phyloP scores from a whole-genome alignment of 108 stramenopile genomes.

The Stephanodiscus triporus region DNA sequence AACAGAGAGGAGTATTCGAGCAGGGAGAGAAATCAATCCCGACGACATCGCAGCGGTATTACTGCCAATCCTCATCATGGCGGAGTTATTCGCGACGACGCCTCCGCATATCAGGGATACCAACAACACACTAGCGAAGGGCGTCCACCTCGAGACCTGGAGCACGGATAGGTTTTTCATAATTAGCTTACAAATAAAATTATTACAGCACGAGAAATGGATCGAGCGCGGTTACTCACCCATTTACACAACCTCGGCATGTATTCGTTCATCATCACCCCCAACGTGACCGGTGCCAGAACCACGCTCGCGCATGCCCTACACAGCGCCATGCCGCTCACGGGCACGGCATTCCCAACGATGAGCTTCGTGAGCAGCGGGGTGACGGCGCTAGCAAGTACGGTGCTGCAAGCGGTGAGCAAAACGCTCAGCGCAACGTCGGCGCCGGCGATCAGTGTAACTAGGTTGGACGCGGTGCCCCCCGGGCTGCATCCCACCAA shows the following conservation, averaged over 20 bases:
- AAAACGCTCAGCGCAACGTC: slow-evolving; percentile 91
- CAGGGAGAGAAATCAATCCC: slow-evolving; percentile 14
- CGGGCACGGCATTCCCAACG: slow-evolving; percentile 73
- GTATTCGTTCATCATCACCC: slow-evolving; percentile 81
- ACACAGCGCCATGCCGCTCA: slow-evolving; percentile 72
- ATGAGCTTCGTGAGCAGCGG: slow-evolving; percentile 85
- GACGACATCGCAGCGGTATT: slow-evolving; percentile 4
- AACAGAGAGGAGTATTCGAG: slow-evolving; percentile 70
- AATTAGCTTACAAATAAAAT: too few species aligned
- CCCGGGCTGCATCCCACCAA: slow-evolving; percentile 91
- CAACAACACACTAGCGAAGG: slow-evolving; percentile 84
- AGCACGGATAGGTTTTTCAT: background rate
- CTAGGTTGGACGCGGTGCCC: slow-evolving; percentile 95
- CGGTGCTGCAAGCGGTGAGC: slow-evolving; percentile 89
- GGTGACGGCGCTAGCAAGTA: slow-evolving; percentile 84
- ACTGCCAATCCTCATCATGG: slow-evolving; percentile 40
- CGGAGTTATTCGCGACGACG: slow-evolving; percentile 86
- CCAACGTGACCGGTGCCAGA: slow-evolving; percentile 83
- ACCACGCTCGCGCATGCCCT: slow-evolving; percentile 85
- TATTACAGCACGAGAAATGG: slow-evolving; percentile 64
- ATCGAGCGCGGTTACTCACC: slow-evolving; percentile 26
- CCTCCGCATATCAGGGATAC: slow-evolving; percentile 93
- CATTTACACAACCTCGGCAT: slow-evolving; percentile 60
- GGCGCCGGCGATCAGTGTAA: slow-evolving; percentile 92
- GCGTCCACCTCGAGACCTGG: slow-evolving; percentile 71